phyloP scores from a whole-genome alignment of 345 rosid species.

The Viola odorata region DNA sequence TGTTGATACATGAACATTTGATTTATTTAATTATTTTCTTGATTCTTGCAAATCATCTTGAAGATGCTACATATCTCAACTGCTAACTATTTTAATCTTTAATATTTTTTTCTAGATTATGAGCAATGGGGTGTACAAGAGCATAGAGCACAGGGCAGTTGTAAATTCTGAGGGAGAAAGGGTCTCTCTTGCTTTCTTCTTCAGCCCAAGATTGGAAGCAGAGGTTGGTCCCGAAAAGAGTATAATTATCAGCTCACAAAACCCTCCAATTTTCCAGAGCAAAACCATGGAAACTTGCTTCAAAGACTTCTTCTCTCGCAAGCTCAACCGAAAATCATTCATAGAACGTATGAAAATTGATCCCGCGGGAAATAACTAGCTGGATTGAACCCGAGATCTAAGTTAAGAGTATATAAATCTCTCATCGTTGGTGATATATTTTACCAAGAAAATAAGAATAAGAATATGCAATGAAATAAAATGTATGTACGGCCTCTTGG shows the following conservation, averaged over 20 bases:
- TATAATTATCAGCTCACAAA: slow-evolving; percentile 10
- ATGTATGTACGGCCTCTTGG: no score
- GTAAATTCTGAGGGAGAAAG: slow-evolving; percentile 21
- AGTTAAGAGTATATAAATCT: no score
- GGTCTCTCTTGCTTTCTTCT: slow-evolving; percentile 20
- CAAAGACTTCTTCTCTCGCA: slow-evolving; percentile 13
- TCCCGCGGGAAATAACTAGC: no score
- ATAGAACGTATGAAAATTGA: slow-evolving; percentile 16
- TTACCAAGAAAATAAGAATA: no score
- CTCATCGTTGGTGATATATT: no score
- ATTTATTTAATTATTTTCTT: background rate
- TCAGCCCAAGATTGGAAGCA: slow-evolving; percentile 23
- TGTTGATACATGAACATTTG: no score
- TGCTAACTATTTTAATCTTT: background rate
- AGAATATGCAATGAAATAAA: no score
- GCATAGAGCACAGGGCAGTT: slow-evolving; percentile 29
- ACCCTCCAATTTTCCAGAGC: slow-evolving; percentile 20
- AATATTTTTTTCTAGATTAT: slow-evolving; percentile 13
- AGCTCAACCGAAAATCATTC: slow-evolving; percentile 13
- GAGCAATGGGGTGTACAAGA: slow-evolving; percentile 28
- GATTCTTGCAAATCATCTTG: no score
- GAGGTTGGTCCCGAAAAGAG: slow-evolving; percentile 21
- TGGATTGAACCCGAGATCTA: no score
- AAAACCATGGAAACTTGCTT: slow-evolving; percentile 15
- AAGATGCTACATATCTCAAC: no score